Evolutionary conservation across 768 basidiomycete species (phyloP), one percentile per base, ranked within the genome.

Genomic region (Russula earlei): DNA sequence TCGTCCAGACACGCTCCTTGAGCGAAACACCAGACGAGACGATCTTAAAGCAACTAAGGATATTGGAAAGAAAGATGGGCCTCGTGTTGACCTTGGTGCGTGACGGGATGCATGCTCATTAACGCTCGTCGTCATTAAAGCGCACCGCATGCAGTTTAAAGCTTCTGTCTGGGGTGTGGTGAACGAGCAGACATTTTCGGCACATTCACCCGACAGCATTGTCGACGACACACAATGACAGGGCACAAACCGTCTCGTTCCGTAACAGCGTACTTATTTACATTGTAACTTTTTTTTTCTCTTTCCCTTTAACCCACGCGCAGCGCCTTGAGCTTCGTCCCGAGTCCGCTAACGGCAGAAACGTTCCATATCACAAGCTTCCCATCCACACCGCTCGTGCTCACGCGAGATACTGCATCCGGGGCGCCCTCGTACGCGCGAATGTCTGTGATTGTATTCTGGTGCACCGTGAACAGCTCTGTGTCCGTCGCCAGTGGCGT

Each of bases 391-490:
- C 94, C 96, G 15, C 84, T 85, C 19, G 94, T 96, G 68, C 88
- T 92, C 58, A 99, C 85, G 65, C 80, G 80, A 45, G 71, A 74
- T 5, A 97, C 84, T 2, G 72, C 71, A 0, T 81, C 84, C 12
- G 74, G 76, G 3, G 65, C 61, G 1, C 72, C 74, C 59, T 85
- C 85, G 65, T 88, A 96, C 25, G 88, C 74, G 54, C 92, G 74
- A 38, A 98, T 77, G 62, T 77, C 85, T n/a, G 92, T 97, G 71
- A 99, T 96, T 36, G 94, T 96, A 74, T 99, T 99, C 77, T 98
- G 96, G 67, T 98, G 96, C 48, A 96, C 79, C 14, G 96, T 98
- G 65, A 79, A 72, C 49, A 95, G 71, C 67, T 94, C 90, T 3
- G 87, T 89, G 65, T 87, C 83, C 5, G 69, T 67, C 4, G 70